Evolutionary conservation across 1,139 yeast species (phyloP), one percentile per base, ranked within the genome.

Genomic region (Arxiozyma bovina): DNA sequence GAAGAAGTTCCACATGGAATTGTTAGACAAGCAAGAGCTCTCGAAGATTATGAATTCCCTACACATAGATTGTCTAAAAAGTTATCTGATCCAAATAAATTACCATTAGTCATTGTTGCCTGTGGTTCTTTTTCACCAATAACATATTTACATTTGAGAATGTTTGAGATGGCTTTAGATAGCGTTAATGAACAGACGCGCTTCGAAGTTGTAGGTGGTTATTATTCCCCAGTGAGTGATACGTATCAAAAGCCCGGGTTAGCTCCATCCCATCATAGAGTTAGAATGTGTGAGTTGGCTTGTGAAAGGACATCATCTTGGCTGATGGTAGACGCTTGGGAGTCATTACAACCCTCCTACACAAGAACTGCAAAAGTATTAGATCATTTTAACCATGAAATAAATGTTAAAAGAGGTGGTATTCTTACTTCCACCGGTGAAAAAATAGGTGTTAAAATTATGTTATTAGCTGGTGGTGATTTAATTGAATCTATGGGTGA

Each of bases 321-420:
- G 98, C 77, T 94, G 50, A 94, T 93, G 98, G 99, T 93, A 25
- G 99, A 93, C 70, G 97, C 98, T 0, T 93, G 99, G 99, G 99
- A 93, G 71, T 86, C 96, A 8, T 75, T 93, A 57, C 99, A 94
- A 70, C 88, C 90, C 0, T 79, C 82, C 52, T 94, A 94, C 70
- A 90, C 96, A 30, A 78, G 99, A 61, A 93, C 99, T 0, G 98
- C 99, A 1, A 79, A 89, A 53, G 99, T 93, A 6, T 78, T 93
- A 68, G 99, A 93, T 70, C 99, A 93, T 71, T 93, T 93, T 72
- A 93, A 93, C 71, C 90, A 91, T 66, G 99, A 94, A 68, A 86
- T 93, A 61, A 93, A 94, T 70, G 82, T 90, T 59, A 85, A 85
- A 68, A 76, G 96, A 55, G 93, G 94, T 20, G 99, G 99, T 11